phyloP scores from a whole-genome alignment of 192 early-diverging fungal species.

The Coemansia sp. region DNA sequence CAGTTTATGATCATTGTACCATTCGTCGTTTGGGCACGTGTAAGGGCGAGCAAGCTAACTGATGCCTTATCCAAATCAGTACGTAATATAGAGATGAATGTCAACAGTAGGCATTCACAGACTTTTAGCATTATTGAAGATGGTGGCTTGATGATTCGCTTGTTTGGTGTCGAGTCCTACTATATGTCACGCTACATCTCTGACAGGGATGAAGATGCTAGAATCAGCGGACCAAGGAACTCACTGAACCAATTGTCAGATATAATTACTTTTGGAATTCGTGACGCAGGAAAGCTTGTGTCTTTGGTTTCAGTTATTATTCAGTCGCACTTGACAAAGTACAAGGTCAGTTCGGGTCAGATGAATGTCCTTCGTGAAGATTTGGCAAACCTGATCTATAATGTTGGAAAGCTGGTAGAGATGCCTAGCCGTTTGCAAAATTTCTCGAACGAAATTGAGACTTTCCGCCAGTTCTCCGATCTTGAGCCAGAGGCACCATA shows the following conservation, averaged over 20 bases:
- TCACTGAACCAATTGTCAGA: conserved; percentile 65
- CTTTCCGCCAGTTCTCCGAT: conserved; percentile 14
- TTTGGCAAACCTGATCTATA: background rate
- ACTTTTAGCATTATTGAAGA: conserved; percentile 38
- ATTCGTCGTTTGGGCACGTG: conserved; percentile 1
- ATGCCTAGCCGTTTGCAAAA: background rate
- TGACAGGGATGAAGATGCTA: conserved; percentile 60
- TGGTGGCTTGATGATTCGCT: conserved; percentile 69
- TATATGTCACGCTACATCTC: conserved; percentile 58
- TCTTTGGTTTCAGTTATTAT: conserved; percentile 4
- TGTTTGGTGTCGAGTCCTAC: conserved; percentile 57
- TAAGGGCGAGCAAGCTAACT: background rate
- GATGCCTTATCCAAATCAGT: background rate
- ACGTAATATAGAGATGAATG: background rate
- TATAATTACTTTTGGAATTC: conserved; percentile 46
- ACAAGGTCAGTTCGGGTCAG: background rate
- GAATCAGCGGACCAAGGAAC: conserved; percentile 50
- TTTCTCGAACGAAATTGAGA: background rate
- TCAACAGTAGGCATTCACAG: background rate
- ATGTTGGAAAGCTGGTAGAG: background rate
- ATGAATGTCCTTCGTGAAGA: background rate
- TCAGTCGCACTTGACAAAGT: conserved; percentile 8
- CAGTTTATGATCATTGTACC: conserved; percentile 16
- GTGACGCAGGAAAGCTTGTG: conserved; percentile 31
- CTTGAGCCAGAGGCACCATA: conserved; percentile 49